phyloP scores from a whole-genome alignment of 2,329 filamentous ascomycete genomes.

The Colletotrichum coccodes region DNA sequence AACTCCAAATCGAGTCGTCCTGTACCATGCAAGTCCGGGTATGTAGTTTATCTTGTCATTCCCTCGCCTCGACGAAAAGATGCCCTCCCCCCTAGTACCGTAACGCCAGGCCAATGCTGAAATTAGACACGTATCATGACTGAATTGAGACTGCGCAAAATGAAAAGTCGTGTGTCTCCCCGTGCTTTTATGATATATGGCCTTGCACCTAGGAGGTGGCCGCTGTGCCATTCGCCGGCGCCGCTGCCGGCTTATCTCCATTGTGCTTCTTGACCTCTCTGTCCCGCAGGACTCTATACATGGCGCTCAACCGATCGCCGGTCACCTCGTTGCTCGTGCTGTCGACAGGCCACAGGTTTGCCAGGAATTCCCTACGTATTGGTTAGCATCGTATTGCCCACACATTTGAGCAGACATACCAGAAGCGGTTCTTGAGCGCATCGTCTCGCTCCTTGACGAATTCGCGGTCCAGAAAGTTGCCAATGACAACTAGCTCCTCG shows the following conservation, averaged over 20 bases:
- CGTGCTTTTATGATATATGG: constrained; percentile 20
- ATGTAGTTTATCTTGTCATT: constrained; percentile 37
- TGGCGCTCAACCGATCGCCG: constrained; percentile 54
- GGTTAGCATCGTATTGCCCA: constrained; percentile 1
- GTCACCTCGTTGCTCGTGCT: constrained; percentile 55
- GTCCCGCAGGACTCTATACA: constrained; percentile 53
- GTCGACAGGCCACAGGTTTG: constrained; percentile 57
- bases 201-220: constrained; percentile 27
- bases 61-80: constrained; percentile 32
- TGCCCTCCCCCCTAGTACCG: constrained; percentile 26
- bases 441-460: constrained; percentile 48
- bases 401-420: constrained; percentile 14
- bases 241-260: constrained; percentile 19
- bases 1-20: constrained; percentile 34
- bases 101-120: constrained; percentile 36
- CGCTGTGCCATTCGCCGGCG: constrained; percentile 31
- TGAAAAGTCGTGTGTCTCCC: constrained; percentile 1
- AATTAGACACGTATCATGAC: constrained; percentile 24
- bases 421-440: constrained; percentile 35
- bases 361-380: constrained; percentile 52
- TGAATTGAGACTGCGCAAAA: constrained; percentile 26
- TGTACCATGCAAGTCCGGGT: constrained; percentile 35
- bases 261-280: constrained; percentile 41
- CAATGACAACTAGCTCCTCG: constrained; percentile 68
- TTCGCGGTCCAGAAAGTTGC: constrained; percentile 64